Evolutionary conservation across 169 alveolate genomes (phyloP), one percentile per base, ranked within the genome.

Genomic region (Pseudocohnilembus persalinus): DNA sequence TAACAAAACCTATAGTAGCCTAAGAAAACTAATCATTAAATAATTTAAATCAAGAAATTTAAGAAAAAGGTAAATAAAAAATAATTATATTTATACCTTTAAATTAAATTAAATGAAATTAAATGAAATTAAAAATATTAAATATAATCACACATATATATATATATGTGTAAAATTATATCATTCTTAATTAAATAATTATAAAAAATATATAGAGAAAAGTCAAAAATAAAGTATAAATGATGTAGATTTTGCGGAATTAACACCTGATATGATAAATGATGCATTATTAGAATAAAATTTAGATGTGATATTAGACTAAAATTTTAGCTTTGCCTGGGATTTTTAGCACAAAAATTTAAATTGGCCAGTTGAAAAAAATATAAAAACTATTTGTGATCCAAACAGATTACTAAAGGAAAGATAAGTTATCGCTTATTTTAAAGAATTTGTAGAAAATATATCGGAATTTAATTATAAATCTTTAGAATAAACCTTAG

Each of bases 301-400:
- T 11, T 20, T 49, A 49, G 20, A 20, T 49, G 20, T 20, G 20
- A 49, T 77, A 31, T n/a, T n/a, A n/a, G n/a, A n/a, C n/a, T 64
- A 77, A 27, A 77, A 33, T 33, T 27, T 77, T 1, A 31, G 63
- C 20, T 77, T 77, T 26, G 73, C 82, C 0, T 77, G 82, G 82
- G 82, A 77, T 34, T 77, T 77, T 34, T 20, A 77, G 33, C 33
- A 68, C 0, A 1, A n/a, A 33, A 77, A 33, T 1, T 16, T 0
- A 0, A 0, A 20, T 29, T 49, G 68, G 68, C 27, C 34, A 77
- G 33, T 31, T 31, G 82, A 77, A 77, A 28, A 30, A 0, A 77
- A 77, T 33, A 27, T 77, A 29, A 77, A 77, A 77, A 0, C 65
- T 34, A 31, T 68, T 24, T 33, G 34, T 32, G 82, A 77, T 0